A percentile compares a stretch with the other conserved stretches of the same genome.
These are phyloP conservation scores for Xylaria intraflava DNA, from an alignment of 495 filamentous ascomycete species.

Conservation along the genomic window DNA sequence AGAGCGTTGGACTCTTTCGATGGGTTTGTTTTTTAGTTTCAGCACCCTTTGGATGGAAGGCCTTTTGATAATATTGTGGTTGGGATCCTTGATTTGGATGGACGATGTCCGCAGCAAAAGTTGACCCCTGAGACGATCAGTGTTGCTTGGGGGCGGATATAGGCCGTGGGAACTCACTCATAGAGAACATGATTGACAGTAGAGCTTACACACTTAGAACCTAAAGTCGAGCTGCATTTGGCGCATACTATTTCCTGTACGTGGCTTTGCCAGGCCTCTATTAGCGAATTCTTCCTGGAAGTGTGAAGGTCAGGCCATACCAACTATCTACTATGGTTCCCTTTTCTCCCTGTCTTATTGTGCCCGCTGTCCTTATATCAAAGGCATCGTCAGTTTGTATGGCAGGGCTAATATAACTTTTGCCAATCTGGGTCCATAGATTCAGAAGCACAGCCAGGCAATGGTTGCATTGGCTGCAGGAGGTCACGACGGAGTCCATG, in stretches of 20 bases:
- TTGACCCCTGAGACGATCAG: slow-evolving; percentile 20
- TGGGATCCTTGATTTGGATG: slow-evolving; percentile 9
- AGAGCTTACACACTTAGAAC: slow-evolving; percentile 24
- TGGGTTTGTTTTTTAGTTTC: slow-evolving; percentile 18
- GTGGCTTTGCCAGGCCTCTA: slow-evolving; percentile 11
- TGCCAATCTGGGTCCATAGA: slow-evolving; percentile 39
- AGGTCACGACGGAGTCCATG: slow-evolving; percentile 31
- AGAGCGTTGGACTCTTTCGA: background rate
- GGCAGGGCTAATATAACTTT: slow-evolving; percentile 37
- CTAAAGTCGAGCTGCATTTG: slow-evolving; percentile 21
- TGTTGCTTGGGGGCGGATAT: background rate
- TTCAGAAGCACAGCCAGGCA: slow-evolving; percentile 34
- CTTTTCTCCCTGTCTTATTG: slow-evolving; percentile 19
- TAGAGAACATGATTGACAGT: slow-evolving; percentile 31
- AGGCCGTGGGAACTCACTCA: slow-evolving; percentile 18
- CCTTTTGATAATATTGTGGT: slow-evolving; percentile 5
- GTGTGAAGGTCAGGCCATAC: slow-evolving; percentile 14
- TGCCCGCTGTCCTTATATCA: slow-evolving; percentile 12
- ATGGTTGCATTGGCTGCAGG: slow-evolving; percentile 33
- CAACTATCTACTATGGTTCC: slow-evolving; percentile 30
- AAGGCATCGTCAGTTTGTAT: slow-evolving; percentile 16
- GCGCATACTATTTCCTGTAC: slow-evolving; percentile 28
- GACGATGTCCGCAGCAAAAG: slow-evolving; percentile 20
- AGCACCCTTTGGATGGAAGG: slow-evolving; percentile 27
- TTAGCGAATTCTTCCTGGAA: background rate